Evolutionary conservation across 1,284 basidiomycete species (phyloP).

Genomic region (Pholiota adiposa): DNA sequence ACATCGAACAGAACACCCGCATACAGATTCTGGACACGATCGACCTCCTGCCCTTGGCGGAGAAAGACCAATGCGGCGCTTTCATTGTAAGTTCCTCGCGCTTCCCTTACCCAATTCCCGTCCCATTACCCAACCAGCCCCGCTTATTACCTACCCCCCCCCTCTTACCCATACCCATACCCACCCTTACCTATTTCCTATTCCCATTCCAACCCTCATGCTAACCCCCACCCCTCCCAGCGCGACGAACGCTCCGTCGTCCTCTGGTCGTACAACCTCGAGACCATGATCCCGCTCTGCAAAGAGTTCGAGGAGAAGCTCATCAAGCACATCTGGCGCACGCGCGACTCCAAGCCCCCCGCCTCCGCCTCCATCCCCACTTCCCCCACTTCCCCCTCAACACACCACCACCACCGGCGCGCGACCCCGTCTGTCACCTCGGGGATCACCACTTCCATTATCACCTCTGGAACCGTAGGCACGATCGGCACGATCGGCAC

Average conservation of each 20-base stretch:
- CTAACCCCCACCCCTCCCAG: constrained; percentile 34
- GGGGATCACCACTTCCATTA: neutral
- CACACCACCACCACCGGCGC: neutral
- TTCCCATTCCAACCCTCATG: neutral
- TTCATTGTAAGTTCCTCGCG: constrained; percentile 64
- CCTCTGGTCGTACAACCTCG: constrained; percentile 79
- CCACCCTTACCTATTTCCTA: too few species aligned
- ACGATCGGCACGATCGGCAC: neutral
- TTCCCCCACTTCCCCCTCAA: neutral
- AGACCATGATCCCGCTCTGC: constrained; percentile 71
- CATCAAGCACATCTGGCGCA: constrained; percentile 77
- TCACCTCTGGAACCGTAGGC: neutral
- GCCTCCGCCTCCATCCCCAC: constrained; percentile 25
- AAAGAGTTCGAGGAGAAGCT: constrained; percentile 80
- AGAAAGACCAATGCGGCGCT: constrained; percentile 85
- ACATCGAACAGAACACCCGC: constrained; percentile 70
- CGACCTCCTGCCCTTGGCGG: constrained; percentile 70
- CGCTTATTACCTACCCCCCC: too few species aligned
- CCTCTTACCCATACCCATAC: too few species aligned
- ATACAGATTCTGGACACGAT: constrained; percentile 76
- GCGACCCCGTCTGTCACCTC: constrained; percentile 1
- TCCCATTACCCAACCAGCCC: too few species aligned
- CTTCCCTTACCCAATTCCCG: neutral
- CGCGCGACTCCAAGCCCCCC: constrained; percentile 35
- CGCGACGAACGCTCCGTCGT: constrained; percentile 77